Conservation (phyloP, 257 asterid species). For the Eustoma russellianum region DNA sequence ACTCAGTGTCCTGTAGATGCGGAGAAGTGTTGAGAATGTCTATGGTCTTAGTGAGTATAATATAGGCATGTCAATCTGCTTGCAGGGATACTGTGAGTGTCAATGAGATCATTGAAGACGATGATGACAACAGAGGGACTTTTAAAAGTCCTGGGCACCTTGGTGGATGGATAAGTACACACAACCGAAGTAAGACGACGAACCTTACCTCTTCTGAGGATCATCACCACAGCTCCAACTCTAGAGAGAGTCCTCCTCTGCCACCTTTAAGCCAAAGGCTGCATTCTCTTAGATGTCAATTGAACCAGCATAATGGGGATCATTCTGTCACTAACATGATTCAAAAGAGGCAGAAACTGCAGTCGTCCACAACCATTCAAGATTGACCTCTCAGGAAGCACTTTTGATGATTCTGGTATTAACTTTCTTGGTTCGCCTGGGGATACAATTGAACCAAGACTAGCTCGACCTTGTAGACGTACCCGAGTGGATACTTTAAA, state of each 20-base stretch:
- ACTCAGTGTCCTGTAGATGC: not conserved
- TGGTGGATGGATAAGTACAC: slow-evolving; percentile 58
- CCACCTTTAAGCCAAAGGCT: slow-evolving; percentile 27
- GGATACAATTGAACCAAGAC: slow-evolving; percentile 23
- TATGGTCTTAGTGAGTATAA: slow-evolving; percentile 1
- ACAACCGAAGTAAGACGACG: slow-evolving; percentile 24
- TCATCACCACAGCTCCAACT: slow-evolving; percentile 16
- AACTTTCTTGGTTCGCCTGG: slow-evolving; percentile 36
- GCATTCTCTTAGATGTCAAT: slow-evolving; percentile 24
- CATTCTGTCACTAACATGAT: slow-evolving; percentile 22
- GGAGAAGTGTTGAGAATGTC: slow-evolving; percentile 2
- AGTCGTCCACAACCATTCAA: slow-evolving; percentile 28
- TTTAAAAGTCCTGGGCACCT: too few species aligned
- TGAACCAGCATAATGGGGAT: slow-evolving; percentile 22
- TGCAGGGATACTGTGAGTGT: slow-evolving; percentile 36
- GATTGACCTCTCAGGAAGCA: slow-evolving; percentile 51
- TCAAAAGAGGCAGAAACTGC: slow-evolving; percentile 50
- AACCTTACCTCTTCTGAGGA: slow-evolving; percentile 19
- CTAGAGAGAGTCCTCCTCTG: slow-evolving; percentile 21
- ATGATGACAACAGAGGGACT: slow-evolving; percentile 11
- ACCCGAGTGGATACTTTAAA: slow-evolving; percentile 20
- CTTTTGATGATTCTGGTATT: slow-evolving; percentile 38
- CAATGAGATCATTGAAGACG: slow-evolving; percentile 27
- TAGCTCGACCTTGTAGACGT: slow-evolving; percentile 14
- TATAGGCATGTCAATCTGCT: slow-evolving; percentile 3